Conservation (phyloP, 306 rosid genomes). For the Leucaena leucocephala region DNA sequence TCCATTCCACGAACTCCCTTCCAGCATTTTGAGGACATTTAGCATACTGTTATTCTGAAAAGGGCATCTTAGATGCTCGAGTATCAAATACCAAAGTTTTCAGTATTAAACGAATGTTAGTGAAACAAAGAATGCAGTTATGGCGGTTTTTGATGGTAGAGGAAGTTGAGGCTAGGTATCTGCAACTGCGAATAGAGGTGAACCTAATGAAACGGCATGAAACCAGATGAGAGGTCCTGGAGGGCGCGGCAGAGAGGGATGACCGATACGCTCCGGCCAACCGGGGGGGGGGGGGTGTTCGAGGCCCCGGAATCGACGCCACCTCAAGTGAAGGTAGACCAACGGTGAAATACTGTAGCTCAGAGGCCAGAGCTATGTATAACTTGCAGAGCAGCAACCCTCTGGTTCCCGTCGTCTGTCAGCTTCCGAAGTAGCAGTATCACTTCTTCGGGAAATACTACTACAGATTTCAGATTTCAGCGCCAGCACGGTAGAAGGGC, state of each 20-base stretch:
- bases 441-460: background rate
- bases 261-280: conserved; percentile 87
- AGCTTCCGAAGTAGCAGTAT: background rate
- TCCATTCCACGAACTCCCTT: background rate
- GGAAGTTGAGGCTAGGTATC: background rate
- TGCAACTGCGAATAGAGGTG: background rate
- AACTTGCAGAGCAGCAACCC: conserved; percentile 60
- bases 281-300: conserved; percentile 62
- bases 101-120: background rate
- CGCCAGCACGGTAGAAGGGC: background rate
- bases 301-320: conserved; percentile 64
- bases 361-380: conserved; percentile 74
- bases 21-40: background rate
- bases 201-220: conserved; percentile 90
- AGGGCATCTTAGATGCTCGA: background rate
- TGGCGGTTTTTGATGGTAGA: background rate
- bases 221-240: conserved; percentile 82
- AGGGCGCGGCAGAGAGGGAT: conserved; percentile 64
- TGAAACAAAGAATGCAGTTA: background rate
- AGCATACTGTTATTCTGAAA: background rate
- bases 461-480: background rate
- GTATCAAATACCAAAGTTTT: background rate
- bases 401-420: conserved; percentile 48
- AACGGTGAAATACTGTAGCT: conserved; percentile 65
- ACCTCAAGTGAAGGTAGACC: conserved; percentile 64